Evolutionary conservation across 257 asterid genomes (phyloP), one percentile per base, ranked within the genome.

Genomic region (Galeopsis tetrahit): DNA sequence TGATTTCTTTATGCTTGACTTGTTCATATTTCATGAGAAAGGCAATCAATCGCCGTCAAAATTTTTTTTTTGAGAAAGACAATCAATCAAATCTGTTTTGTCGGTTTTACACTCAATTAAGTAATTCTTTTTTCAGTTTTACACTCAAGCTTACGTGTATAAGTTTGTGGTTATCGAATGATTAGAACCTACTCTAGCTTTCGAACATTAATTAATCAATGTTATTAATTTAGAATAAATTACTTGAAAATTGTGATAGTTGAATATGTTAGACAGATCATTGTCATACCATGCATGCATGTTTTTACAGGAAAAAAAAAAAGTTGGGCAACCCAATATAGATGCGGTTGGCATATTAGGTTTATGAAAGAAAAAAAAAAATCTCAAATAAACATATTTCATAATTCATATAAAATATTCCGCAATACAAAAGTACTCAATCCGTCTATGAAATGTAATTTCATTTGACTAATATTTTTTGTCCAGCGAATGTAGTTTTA

Each of bases 61-160:
- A 21, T n/a, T n/a, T n/a, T n/a, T n/a, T n/a, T n/a, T 21, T 21
- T 21, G 28, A 0, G 28, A 21, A 21, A 21, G 28, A 1, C 28
- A 21, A 21, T 21, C 28, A 21, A 21, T 21, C 28, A 21, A 21
- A 21, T 21, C 28, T 21, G 28, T 21, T 21, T 21, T 21, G 28
- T 21, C 28, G 28, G 28, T 21, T 21, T 21, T 21, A 21, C 28
- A 21, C 28, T 21, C 28, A 21, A n/a, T n/a, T n/a, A n/a, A 21
- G 28, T 21, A 1, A 21, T 21, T 21, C 28, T 21, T 21, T 21
- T 34, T 11, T 73, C 34, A 34, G 8, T 28, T 13, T 64, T 53
- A 31, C 17, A 64, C 71, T 28, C 72, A 64, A 65, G 6, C 21
- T 55, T 55, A 55, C 34, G 35, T 55, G 56, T n/a, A 42, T 63